A percentile compares a stretch with the other conserved stretches of the same genome.
phyloP scores from a whole-genome alignment of 805 yeast species.

The Pachysolen tannophilus region DNA sequence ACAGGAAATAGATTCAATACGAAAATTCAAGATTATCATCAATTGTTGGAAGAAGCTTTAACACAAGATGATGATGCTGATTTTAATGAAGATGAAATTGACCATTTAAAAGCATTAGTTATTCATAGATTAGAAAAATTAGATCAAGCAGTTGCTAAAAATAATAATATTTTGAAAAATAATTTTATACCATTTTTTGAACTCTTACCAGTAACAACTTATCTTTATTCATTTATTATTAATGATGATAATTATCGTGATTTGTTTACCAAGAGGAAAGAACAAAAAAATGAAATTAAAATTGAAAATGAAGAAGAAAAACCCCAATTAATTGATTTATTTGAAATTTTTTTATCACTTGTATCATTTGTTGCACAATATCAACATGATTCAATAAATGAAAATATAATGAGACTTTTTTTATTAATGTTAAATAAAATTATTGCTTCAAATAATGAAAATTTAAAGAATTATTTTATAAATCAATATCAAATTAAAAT shows the following conservation, averaged over 20 bases:
- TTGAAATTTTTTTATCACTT: conserved; percentile 28
- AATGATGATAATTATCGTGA: conserved; percentile 2
- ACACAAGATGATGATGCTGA: no score
- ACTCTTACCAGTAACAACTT: conserved; percentile 4
- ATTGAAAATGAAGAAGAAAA: no score
- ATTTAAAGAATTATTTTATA: conserved; percentile 15
- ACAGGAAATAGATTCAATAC: conserved; percentile 18
- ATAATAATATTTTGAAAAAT: conserved; percentile 1
- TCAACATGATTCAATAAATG: conserved; percentile 22
- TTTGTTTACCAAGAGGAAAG: not conserved
- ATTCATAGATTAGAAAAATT: not conserved
- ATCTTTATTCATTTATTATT: conserved; percentile 2
- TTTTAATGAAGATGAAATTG: no score
- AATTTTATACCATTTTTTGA: conserved; percentile 2
- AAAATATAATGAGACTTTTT: conserved; percentile 19
- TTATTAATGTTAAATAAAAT: conserved; percentile 21
- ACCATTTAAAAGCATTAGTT: no score
- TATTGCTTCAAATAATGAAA: conserved; percentile 11
- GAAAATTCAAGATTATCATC: conserved; percentile 8
- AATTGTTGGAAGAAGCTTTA: not conserved
- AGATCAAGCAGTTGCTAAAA: not conserved
- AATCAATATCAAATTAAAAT: conserved; percentile 32
- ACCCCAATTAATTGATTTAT: no score
- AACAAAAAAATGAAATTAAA: not conserved
- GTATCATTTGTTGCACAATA: conserved; percentile 29